These are phyloP conservation scores for Pseudogymnoascus sp. DNA, from an alignment of 2,329 filamentous ascomycete species.

Conservation along the genomic window DNA sequence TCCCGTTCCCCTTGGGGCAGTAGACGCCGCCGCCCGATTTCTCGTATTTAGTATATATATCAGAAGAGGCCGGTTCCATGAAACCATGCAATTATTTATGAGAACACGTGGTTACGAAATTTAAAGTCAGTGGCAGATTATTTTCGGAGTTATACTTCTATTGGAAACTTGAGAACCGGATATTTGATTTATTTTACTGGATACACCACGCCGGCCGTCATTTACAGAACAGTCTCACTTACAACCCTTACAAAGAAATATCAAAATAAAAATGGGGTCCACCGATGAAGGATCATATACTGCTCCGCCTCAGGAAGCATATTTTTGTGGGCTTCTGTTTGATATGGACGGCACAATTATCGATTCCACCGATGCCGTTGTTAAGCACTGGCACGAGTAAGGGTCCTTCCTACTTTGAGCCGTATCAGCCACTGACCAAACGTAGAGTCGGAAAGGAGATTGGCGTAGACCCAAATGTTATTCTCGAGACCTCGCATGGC, in stretches of 20 bases:
- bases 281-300: background rate
- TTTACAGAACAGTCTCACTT: background rate
- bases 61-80: background rate
- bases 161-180: background rate
- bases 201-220: background rate
- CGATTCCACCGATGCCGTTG: constrained; percentile 68
- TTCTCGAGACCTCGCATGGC: constrained; percentile 86
- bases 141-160: background rate
- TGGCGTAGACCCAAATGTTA: constrained; percentile 73
- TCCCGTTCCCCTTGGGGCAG: background rate
- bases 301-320: constrained; percentile 3
- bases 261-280: background rate
- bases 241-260: background rate
- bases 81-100: background rate
- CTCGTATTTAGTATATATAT: background rate
- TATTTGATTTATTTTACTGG: background rate
- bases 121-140: background rate
- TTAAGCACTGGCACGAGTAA: constrained; percentile 64
- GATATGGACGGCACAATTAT: constrained; percentile 82
- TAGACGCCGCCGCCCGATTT: background rate
- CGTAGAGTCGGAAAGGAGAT: constrained; percentile 71
- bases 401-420: background rate
- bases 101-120: constrained; percentile 6
- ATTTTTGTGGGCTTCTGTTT: constrained; percentile 33
- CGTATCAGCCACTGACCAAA: constrained; percentile 6